These are phyloP conservation scores for Chlorella sp. DNA, from an alignment of 139 green algal genomes.

Conservation along the genomic window DNA sequence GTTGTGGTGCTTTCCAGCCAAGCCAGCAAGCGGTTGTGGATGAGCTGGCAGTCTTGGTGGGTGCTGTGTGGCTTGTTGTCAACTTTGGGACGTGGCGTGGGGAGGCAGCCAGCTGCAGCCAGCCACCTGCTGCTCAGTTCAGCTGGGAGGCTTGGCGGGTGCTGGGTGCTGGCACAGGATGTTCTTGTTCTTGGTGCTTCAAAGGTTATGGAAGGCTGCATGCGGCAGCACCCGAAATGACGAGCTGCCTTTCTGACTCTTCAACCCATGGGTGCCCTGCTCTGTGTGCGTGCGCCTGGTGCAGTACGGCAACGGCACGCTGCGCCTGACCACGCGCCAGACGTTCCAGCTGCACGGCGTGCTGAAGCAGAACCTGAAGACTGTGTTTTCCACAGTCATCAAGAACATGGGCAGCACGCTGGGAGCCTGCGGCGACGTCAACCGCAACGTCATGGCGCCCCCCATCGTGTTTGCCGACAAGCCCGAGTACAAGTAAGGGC, in stretches of 20 bases:
- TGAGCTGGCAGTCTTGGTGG: not conserved
- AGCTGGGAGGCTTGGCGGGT: constrained; percentile 89
- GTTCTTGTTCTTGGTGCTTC: no score
- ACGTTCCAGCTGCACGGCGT: constrained; percentile 98
- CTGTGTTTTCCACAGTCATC: constrained; percentile 92
- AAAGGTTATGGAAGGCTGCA: no score
- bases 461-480: constrained; percentile 81
- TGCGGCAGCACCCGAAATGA: no score
- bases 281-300: no score
- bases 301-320: constrained; percentile 97
- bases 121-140: constrained; percentile 96
- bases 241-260: no score
- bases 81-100: not conserved
- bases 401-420: constrained; percentile 99
- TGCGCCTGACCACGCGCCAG: constrained; percentile 98
- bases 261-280: no score
- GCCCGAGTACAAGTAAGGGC: constrained; percentile 80
- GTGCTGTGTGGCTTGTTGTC: not conserved
- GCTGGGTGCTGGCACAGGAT: no score
- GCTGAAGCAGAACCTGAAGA: constrained; percentile 98
- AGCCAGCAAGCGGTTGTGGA: not conserved
- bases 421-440: constrained; percentile 96
- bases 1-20: not conserved
- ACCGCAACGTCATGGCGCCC: constrained; percentile 95
- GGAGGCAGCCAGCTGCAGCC: not conserved